Base-by-base conservation (phyloP, 345 rosid genomes). In the Bretschneidera sinensis region DNA sequence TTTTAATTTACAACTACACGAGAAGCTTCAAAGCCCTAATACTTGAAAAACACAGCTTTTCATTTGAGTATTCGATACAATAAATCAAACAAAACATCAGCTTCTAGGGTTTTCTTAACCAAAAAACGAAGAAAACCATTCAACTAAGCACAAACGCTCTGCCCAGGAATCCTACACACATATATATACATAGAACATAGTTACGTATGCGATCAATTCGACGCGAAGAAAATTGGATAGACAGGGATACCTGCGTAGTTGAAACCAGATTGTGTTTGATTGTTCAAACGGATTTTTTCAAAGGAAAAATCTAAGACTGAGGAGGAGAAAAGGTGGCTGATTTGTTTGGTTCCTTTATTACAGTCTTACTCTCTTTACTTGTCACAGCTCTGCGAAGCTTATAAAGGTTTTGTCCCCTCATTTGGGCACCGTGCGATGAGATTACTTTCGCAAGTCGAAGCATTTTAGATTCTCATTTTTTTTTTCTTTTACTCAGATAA, bases 401-500 rank as follows among this genome's bases (percentile, higher is more conserved):
- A n/a, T n/a, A n/a, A n/a, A n/a, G n/a, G n/a, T n/a, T 11, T 13
- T 4, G 15, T 39, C 33, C 33, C 33, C 33, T 39, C 45, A 39
- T 13, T 39, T 39, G 4, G 16, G 11, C 45, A 39, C 45, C 45
- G 45, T 39, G 1, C 10, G 45, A 39, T 39, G 45, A 9, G 45
- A 39, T 39, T 39, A 39, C 1, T 11, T 7, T 39, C 45, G 10
- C 45, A 39, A 39, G 45, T 39, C 45, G 10, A 39, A 14, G 35
- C 35, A 31, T 31, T 31, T 31, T 31, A 4, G 9, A 9, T 11
- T 39, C 10, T 57, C 69, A 14, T 67, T 73, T 18, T 62, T 60
- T 6, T 25, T 21, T 17, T 43, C 62, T 34, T 76, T 78, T 11
- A 55, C 59, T 75, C 83, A 2, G 59, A 28, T 8, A 8, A 28